Conservation (phyloP, 2,329 filamentous ascomycete species). For the Rhytidhysteron rufulum region DNA sequence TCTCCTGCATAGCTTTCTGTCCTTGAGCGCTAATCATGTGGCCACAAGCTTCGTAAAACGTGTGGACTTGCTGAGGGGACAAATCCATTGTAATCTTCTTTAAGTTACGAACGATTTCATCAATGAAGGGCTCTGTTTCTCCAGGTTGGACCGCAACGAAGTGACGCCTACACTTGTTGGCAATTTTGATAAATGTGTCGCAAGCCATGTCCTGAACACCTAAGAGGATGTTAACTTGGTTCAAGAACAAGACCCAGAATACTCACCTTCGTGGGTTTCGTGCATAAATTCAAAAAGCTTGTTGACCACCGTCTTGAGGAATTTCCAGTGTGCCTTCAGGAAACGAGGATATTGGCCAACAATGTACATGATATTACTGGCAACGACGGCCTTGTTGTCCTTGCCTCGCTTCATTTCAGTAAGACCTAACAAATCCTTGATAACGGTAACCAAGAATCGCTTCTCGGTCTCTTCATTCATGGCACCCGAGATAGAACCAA, state of each 20-base stretch:
- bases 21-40: constrained; percentile 99
- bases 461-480: constrained; percentile 99
- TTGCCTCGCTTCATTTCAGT: constrained; percentile 99
- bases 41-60: constrained; percentile 97
- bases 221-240: too few relatives aligned
- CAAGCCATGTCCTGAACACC: constrained; percentile 99
- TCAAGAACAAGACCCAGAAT: constrained; percentile 1
- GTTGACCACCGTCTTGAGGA: constrained; percentile 98
- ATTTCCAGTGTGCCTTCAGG: constrained; percentile 99
- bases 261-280: constrained; percentile 89
- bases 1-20: constrained; percentile 89
- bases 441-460: constrained; percentile 95
- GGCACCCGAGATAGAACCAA: constrained; percentile 94
- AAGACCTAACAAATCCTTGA: constrained; percentile 92
- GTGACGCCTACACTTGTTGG: constrained; percentile 93
- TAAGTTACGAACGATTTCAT: constrained; percentile 95
- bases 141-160: constrained; percentile 95
- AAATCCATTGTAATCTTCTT: constrained; percentile 94
- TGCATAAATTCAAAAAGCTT: constrained; percentile 99
- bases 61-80: constrained; percentile 95
- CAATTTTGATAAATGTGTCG: constrained; percentile 99
- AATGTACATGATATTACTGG: constrained; percentile 99
- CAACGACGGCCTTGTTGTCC: constrained; percentile 98
- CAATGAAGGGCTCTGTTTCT: constrained; percentile 93
- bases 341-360: constrained; percentile 98